phyloP scores from a whole-genome alignment of 176 grass and related monocot genomes.

The barley (Hordeum vulgare) region MorexV3_pseudomolecules_assembly NC_058519.1:663902465-663902964 shows the following conservation, averaged over 20 bases:
- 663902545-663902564: not conserved
- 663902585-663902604: conserved; percentile 73
- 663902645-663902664: conserved; percentile 71
- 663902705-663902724: conserved; percentile 62
- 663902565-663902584: conserved; percentile 67
- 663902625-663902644: conserved; percentile 68
- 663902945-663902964: not conserved
- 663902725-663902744: conserved; percentile 71
- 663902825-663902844: conserved; percentile 89
- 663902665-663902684: conserved; percentile 69
- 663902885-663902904: not conserved
- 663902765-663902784: conserved; percentile 56
- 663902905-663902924: not conserved
- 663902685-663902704: conserved; percentile 63
- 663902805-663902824: conserved; percentile 94
- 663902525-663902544: conserved; percentile 11
- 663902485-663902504: conserved; percentile 1
- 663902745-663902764: conserved; percentile 64
- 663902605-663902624: conserved; percentile 24
- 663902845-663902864: conserved; percentile 5
- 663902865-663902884: not conserved
- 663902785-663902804: conserved; percentile 67
- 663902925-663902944: not conserved
- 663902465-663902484: conserved; percentile 58
- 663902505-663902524: not conserved